phyloP scores from a whole-genome alignment of 2,329 filamentous ascomycete genomes.

The Ceratocystis diversiconidia region DNA sequence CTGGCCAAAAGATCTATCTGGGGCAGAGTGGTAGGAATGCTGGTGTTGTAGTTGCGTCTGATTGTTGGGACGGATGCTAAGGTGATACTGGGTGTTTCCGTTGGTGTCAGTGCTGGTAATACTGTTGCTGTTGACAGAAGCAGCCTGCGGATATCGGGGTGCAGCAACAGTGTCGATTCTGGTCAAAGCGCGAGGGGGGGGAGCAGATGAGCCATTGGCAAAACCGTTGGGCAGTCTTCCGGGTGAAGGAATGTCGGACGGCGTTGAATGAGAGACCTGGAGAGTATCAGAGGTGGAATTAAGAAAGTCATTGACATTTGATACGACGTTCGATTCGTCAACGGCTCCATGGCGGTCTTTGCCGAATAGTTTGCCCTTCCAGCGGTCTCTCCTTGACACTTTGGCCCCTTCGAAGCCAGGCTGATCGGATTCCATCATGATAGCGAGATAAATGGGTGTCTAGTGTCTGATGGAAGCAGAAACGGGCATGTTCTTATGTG shows the following conservation, averaged over 20 bases:
- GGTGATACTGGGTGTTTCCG: slow-evolving; percentile 8
- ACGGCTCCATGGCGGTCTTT: slow-evolving; percentile 29
- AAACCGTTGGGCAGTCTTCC: slow-evolving; percentile 26
- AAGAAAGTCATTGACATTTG: slow-evolving; percentile 45
- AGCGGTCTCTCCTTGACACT: slow-evolving; percentile 36
- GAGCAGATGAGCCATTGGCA: slow-evolving; percentile 19
- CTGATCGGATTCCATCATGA: slow-evolving; percentile 18
- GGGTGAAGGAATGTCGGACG: slow-evolving; percentile 19
- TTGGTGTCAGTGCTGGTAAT: neutral
- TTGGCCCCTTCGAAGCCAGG: slow-evolving; percentile 33
- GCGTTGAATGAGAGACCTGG: slow-evolving; percentile 36
- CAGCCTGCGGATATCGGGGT: slow-evolving; percentile 41
- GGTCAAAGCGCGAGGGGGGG: slow-evolving; percentile 23
- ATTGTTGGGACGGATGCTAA: slow-evolving; percentile 14
- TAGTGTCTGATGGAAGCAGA: neutral
- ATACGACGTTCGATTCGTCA: slow-evolving; percentile 26
- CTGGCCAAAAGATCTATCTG: slow-evolving; percentile 30
- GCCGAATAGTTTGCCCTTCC: slow-evolving; percentile 50
- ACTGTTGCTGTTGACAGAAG: slow-evolving; percentile 7
- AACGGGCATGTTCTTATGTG: slow-evolving; percentile 6
- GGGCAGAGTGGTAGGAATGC: slow-evolving; percentile 26
- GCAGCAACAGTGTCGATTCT: slow-evolving; percentile 42
- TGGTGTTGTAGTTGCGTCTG: slow-evolving; percentile 18
- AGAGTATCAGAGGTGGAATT: slow-evolving; percentile 40
- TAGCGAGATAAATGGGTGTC: neutral